Evolutionary conservation across 2,329 filamentous ascomycete genomes (phyloP).

Genomic region (Cladosporium sp.): DNA sequence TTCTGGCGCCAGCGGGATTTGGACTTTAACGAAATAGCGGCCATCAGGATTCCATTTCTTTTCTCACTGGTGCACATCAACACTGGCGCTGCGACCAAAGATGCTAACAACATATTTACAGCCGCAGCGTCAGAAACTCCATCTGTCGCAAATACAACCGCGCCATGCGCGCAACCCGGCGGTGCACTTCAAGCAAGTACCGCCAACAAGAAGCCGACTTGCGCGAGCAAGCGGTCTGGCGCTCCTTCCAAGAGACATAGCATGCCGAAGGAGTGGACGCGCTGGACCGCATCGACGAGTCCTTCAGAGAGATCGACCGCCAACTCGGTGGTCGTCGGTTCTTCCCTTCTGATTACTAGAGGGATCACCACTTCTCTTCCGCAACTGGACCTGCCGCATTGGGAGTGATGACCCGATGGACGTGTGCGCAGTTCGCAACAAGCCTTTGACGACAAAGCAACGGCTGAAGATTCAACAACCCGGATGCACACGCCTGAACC

Average conservation of each 20-base stretch:
- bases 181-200: neutral
- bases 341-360: neutral
- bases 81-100: neutral
- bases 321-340: neutral
- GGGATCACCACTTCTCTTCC: too few species aligned
- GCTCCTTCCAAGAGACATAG: neutral
- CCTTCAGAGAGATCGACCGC: neutral
- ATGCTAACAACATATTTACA: neutral
- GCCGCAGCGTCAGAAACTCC: neutral
- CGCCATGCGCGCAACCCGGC: neutral
- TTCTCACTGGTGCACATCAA: neutral
- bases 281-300: neutral
- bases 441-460: too few species aligned
- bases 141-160: neutral
- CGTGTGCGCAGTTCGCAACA: neutral
- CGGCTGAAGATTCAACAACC: too few species aligned
- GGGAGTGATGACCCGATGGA: neutral
- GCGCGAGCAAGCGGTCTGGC: neutral
- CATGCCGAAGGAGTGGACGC: neutral
- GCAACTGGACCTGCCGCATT: neutral
- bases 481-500: neutral
- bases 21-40: neutral
- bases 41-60: neutral
- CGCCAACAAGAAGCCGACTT: neutral
- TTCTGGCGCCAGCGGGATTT: neutral